Percentiles rank a stretch among this genome's conserved stretches.
These are phyloP conservation scores for Ceratobasidium sp. DNA, from an alignment of 1,284 basidiomycete species.

Conservation along the genomic window DNA sequence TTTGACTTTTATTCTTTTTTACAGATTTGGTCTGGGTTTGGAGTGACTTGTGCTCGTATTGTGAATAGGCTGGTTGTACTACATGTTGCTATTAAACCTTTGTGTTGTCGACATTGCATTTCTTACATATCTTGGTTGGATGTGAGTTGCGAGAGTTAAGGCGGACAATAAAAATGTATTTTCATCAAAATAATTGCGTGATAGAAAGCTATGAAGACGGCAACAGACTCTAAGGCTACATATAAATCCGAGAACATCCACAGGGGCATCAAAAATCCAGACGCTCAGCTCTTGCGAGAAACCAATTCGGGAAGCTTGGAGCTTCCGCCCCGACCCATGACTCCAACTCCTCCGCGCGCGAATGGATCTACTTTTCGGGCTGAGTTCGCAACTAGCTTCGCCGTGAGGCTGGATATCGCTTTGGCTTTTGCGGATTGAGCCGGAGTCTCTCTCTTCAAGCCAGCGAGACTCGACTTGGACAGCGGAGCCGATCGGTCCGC, in stretches of 20 bases:
- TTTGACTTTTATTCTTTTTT: conserved; percentile 43
- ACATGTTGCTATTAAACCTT: conserved; percentile 43
- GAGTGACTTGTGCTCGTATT: conserved; percentile 38
- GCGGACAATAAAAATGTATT: background rate
- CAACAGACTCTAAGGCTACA: conserved; percentile 33
- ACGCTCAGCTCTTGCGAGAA: conserved; percentile 15
- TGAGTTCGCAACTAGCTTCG: conserved; percentile 31
- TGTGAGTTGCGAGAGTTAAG: conserved; percentile 11
- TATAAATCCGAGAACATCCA: background rate
- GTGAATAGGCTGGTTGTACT: conserved; percentile 43
- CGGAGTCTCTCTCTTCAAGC: conserved; percentile 12
- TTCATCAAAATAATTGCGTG: too few relatives aligned
- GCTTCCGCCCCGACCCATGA: conserved; percentile 13
- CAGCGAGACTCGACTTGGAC: background rate
- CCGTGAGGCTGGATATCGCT: conserved; percentile 30
- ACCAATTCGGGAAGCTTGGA: conserved; percentile 27
- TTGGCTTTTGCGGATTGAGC: conserved; percentile 36
- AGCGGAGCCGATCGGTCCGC: conserved; percentile 18
- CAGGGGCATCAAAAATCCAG: background rate
- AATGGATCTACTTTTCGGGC: conserved; percentile 42
- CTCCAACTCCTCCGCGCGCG: conserved; percentile 26
- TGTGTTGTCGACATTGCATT: conserved; percentile 43
- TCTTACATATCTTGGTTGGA: conserved; percentile 28
- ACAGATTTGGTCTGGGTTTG: conserved; percentile 42
- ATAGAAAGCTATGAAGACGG: background rate